Evolutionary conservation across 2,329 filamentous ascomycete genomes (phyloP).

Genomic region (Lasiodiplodia hormozganensis): DNA sequence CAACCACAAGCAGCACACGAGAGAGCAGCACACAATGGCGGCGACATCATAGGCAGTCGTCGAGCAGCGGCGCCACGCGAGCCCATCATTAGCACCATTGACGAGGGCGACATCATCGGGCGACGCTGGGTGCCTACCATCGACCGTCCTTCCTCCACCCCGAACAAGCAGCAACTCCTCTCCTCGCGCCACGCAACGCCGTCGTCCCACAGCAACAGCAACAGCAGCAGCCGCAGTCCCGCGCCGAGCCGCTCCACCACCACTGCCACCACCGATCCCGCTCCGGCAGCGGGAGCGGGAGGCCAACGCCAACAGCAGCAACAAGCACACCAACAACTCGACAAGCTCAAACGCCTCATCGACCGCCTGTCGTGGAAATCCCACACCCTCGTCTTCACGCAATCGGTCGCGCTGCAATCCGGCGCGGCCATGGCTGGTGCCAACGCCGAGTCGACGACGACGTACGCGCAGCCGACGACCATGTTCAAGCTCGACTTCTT

Average conservation of each 20-base stretch:
- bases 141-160: background rate
- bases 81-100: conserved; percentile 17
- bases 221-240: background rate
- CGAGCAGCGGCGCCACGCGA: background rate
- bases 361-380: conserved; percentile 27
- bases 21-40: background rate
- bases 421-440: background rate
- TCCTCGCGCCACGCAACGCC: conserved; percentile 4
- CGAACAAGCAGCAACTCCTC: background rate
- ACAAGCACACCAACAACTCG: background rate
- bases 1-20: background rate
- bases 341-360: conserved; percentile 26
- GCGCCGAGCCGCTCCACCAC: background rate
- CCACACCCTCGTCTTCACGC: conserved; percentile 15
- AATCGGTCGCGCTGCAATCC: conserved; percentile 12
- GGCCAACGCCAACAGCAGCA: background rate
- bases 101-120: conserved; percentile 26
- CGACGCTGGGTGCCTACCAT: conserved; percentile 6
- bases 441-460: background rate
- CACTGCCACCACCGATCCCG: background rate
- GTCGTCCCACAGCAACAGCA: background rate
- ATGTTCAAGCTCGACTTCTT: conserved; percentile 83
- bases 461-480: conserved; percentile 24
- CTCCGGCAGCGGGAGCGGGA: background rate
- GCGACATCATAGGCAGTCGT: background rate